Evolutionary conservation across 106 monocot species (phyloP), one percentile per base, ranked within the genome.

Genomic region (Allium sativum): DNA sequence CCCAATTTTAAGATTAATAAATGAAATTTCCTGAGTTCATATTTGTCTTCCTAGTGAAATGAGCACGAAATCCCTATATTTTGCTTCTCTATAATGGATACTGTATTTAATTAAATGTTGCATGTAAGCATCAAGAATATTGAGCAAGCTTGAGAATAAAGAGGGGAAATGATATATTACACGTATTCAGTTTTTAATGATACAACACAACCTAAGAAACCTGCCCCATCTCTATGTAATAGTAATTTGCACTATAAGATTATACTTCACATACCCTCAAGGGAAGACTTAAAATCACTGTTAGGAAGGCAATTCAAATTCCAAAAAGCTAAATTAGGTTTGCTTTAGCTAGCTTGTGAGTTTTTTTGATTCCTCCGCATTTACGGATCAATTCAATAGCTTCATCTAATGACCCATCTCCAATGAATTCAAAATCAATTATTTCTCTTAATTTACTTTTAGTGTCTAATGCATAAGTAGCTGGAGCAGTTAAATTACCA

Each of bases 401-500:
- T 3, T 10, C 61, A 0, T 84, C 88, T 10, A 98, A 80, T 0
- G 87, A 84, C 0, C 82, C 96, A 10, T 59, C 71, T 55, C 88
- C 84, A 13, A 61, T 82, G 55, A 98, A 98, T 46, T 98, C 87
- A 1, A 91, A 80, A 64, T 91, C 91, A 22, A 98, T 85, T 44
- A 91, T 88, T 12, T 85, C 91, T 55, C 87, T 73, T 12, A 98
- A 62, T 14, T 76, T 62, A 0, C 82, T 76, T 20, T 91, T 84
- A 13, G 76, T 78, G 42, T 79, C 63, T 47, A 98, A 64, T 8
- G 96, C 96, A 72, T 82, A 98, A 52, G 91, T 98, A 16, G 85
- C 96, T 3, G 96, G 96, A 42, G 91, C 96, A 13, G 96, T 98
- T 7, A 91, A 70, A 65, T 91, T 98, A 42, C 91, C 96, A n/a